Evolutionary conservation across 768 basidiomycete species (phyloP).

Genomic region (Tylopilus intermedius): DNA sequence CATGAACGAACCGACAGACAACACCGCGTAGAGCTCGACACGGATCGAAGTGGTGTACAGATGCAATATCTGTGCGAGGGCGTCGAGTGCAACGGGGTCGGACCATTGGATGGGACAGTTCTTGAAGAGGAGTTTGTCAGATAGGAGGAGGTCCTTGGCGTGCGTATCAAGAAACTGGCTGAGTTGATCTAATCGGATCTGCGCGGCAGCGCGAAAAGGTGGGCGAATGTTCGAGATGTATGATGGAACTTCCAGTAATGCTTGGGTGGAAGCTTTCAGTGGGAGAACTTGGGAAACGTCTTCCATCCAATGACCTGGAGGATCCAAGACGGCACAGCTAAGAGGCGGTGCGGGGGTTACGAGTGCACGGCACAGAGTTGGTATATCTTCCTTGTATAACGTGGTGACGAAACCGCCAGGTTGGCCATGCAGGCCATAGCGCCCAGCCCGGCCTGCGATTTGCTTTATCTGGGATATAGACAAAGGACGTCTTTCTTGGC

Average conservation of each 20-base stretch:
- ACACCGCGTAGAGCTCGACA: slow-evolving; percentile 20
- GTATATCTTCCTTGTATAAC: slow-evolving; percentile 56
- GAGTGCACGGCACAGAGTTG: slow-evolving; percentile 54
- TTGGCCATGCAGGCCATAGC: slow-evolving; percentile 64
- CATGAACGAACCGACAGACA: slow-evolving; percentile 22
- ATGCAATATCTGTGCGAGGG: slow-evolving; percentile 16
- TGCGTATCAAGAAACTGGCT: slow-evolving; percentile 43
- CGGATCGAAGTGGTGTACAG: slow-evolving; percentile 33
- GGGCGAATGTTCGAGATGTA: slow-evolving; percentile 45
- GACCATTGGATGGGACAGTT: slow-evolving; percentile 26
- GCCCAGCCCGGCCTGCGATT: slow-evolving; percentile 90
- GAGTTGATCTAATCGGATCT: slow-evolving; percentile 23
- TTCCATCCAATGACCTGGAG: slow-evolving; percentile 21
- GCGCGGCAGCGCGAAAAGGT: slow-evolving; percentile 37
- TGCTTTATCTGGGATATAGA: slow-evolving; percentile 83
- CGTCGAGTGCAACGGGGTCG: slow-evolving; percentile 20
- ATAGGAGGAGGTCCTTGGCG: slow-evolving; percentile 35
- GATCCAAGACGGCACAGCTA: slow-evolving; percentile 45
- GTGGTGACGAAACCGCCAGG: slow-evolving; percentile 72
- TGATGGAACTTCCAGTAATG: slow-evolving; percentile 45
- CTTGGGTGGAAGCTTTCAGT: slow-evolving; percentile 31
- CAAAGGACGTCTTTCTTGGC: slow-evolving; percentile 40
- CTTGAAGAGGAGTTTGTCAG: slow-evolving; percentile 42
- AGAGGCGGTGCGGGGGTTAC: slow-evolving; percentile 47
- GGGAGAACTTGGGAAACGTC: slow-evolving; percentile 42